A percentile compares a stretch with the other conserved stretches of the same genome.
Conservation (phyloP, 129 eudicot genomes). For the Artemisia annua region DNA sequence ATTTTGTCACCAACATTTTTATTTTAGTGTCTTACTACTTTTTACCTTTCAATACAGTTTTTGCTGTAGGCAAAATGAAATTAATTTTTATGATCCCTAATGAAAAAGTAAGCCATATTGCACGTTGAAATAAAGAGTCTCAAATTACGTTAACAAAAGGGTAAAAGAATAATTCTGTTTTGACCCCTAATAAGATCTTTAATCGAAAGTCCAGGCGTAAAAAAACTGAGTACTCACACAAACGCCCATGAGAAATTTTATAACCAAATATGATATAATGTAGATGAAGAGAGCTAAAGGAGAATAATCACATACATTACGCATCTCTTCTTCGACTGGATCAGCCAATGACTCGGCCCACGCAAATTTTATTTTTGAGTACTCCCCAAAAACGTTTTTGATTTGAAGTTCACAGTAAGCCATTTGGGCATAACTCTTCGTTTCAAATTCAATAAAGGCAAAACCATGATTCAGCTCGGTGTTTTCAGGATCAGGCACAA, state of each 20-base stretch:
- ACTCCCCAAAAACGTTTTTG: slow-evolving; percentile 40
- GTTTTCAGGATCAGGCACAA: slow-evolving; percentile 64
- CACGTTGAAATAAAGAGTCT: too few relatives aligned
- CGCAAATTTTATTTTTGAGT: slow-evolving; percentile 48
- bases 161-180: background rate
- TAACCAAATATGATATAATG: background rate
- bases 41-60: too few relatives aligned
- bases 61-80: too few relatives aligned
- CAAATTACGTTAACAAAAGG: too few relatives aligned
- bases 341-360: slow-evolving; percentile 72
- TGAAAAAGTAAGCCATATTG: too few relatives aligned
- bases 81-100: too few relatives aligned
- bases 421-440: slow-evolving; percentile 60
- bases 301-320: slow-evolving; percentile 42
- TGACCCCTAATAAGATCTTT: too few relatives aligned
- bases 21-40: too few relatives aligned
- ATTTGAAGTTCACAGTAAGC: slow-evolving; percentile 64
- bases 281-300: slow-evolving; percentile 6
- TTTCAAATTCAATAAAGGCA: slow-evolving; percentile 77
- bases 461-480: slow-evolving; percentile 59
- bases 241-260: slow-evolving; percentile 2
- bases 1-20: too few relatives aligned
- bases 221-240: background rate
- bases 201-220: background rate
- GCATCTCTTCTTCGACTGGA: slow-evolving; percentile 61